A percentile compares a stretch with the other conserved stretches of the same genome.
These are phyloP conservation scores for Pyronema domesticum DNA, from an alignment of 495 filamentous ascomycete species.

Conservation along the genomic window DNA sequence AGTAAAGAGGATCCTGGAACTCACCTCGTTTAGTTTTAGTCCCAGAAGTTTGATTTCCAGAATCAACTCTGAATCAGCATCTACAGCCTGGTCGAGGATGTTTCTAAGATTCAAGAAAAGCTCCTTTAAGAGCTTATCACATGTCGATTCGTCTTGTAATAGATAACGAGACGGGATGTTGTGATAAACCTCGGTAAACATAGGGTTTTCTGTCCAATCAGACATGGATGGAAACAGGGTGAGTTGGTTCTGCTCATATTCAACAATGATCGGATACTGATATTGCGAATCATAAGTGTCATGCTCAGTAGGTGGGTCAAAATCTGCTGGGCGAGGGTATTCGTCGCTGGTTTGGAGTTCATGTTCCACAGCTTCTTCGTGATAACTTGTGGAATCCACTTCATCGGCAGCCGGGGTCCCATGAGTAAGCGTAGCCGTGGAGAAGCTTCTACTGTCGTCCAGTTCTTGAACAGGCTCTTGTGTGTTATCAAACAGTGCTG, in stretches of 20 bases:
- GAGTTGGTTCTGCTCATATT: constrained; percentile 19
- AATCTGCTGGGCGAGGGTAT: background rate
- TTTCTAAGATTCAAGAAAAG: constrained; percentile 17
- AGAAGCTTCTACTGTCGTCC: background rate
- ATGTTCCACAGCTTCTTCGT: background rate
- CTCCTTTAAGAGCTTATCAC: constrained; percentile 16
- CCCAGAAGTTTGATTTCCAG: constrained; percentile 22
- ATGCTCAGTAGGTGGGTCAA: background rate
- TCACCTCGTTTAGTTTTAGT: constrained; percentile 23
- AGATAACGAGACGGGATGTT: constrained; percentile 16
- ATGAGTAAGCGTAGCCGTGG: constrained; percentile 1
- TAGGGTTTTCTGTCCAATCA: constrained; percentile 11
- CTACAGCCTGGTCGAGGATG: constrained; percentile 18
- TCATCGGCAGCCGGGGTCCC: background rate
- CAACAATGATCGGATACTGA: constrained; percentile 18
- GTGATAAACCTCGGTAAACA: constrained; percentile 4
- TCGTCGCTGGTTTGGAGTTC: background rate
- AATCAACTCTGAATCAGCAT: constrained; percentile 16
- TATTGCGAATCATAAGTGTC: background rate
- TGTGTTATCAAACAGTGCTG: background rate
- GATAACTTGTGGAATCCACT: background rate
- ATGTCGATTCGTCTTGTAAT: constrained; percentile 15
- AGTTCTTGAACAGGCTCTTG: background rate
- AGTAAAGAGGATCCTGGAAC: background rate
- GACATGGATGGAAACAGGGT: constrained; percentile 17